Conservation (phyloP, 2,329 filamentous ascomycete species). For the Trichocomaceae sp. region DNA sequence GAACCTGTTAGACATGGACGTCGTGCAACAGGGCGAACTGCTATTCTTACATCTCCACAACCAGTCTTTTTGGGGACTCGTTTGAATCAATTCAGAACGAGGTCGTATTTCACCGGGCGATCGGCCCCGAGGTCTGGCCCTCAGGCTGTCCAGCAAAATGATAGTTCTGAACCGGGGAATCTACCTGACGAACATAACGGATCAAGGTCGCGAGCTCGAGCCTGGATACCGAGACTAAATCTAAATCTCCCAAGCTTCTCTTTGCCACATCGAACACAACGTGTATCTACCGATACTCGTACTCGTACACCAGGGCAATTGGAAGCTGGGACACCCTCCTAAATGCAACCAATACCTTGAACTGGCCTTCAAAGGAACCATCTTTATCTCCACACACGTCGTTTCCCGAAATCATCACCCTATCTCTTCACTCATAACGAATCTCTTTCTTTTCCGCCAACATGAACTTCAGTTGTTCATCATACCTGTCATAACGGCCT, state of each 20-base stretch:
- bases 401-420: not conserved
- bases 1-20: conserved; percentile 28
- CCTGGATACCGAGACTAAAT: conserved; percentile 7
- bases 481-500: not conserved
- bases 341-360: not conserved
- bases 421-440: not conserved
- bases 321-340: conserved; percentile 16
- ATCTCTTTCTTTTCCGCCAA: not conserved
- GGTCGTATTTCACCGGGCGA: conserved; percentile 33
- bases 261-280: not conserved
- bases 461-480: not conserved
- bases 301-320: conserved; percentile 18
- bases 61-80: conserved; percentile 30
- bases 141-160: conserved; percentile 8
- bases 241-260: not conserved
- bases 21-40: conserved; percentile 21
- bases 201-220: not conserved
- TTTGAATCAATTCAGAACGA: conserved; percentile 26
- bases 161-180: not conserved
- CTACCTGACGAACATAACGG: not conserved
- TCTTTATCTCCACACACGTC: not conserved
- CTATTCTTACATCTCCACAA: conserved; percentile 26
- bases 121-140: conserved; percentile 24
- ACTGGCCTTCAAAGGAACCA: not conserved
- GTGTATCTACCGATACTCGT: conserved; percentile 8